phyloP scores from a whole-genome alignment of 2,329 filamentous ascomycete species.

The Fusarium sp. region DNA sequence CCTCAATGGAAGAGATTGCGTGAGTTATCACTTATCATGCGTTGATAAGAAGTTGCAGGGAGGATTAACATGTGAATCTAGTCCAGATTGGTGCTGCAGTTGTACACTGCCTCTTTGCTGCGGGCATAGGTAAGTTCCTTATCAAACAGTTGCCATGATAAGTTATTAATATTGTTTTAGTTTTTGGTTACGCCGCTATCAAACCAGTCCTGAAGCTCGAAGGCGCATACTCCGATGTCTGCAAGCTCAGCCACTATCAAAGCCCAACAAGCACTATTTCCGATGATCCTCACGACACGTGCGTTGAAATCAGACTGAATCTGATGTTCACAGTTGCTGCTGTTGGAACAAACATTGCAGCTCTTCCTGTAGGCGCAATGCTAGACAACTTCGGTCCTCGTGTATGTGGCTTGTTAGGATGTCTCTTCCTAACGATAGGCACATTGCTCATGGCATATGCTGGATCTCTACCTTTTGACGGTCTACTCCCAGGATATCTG shows the following conservation, averaged over 20 bases:
- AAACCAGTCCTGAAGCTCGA: constrained; percentile 83
- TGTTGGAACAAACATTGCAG: constrained; percentile 87
- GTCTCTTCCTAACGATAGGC: constrained; percentile 75
- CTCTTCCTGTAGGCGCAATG: constrained; percentile 85
- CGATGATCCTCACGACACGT: constrained; percentile 48
- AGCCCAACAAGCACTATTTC: constrained; percentile 19
- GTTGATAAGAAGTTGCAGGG: background rate
- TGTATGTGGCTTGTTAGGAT: constrained; percentile 76
- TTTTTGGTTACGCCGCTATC: constrained; percentile 87
- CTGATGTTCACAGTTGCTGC: constrained; percentile 94
- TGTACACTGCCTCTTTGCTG: constrained; percentile 73
- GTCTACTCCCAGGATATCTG: constrained; percentile 78
- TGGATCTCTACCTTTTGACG: constrained; percentile 75
- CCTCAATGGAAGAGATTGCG: constrained; percentile 64
- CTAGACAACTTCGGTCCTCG: constrained; percentile 85
- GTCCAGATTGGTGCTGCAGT: constrained; percentile 47
- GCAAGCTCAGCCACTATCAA: constrained; percentile 49
- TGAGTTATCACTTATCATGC: constrained; percentile 46
- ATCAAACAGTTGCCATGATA: background rate
- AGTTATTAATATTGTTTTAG: constrained; percentile 40
- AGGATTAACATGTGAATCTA: constrained; percentile 23
- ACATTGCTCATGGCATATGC: constrained; percentile 74
- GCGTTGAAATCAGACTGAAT: constrained; percentile 73
- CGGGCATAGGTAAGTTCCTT: constrained; percentile 64
- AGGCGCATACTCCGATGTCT: constrained; percentile 75